Evolutionary conservation across 2,329 filamentous ascomycete genomes (phyloP).

Genomic region (Colletotrichum orbiculare): DNA sequence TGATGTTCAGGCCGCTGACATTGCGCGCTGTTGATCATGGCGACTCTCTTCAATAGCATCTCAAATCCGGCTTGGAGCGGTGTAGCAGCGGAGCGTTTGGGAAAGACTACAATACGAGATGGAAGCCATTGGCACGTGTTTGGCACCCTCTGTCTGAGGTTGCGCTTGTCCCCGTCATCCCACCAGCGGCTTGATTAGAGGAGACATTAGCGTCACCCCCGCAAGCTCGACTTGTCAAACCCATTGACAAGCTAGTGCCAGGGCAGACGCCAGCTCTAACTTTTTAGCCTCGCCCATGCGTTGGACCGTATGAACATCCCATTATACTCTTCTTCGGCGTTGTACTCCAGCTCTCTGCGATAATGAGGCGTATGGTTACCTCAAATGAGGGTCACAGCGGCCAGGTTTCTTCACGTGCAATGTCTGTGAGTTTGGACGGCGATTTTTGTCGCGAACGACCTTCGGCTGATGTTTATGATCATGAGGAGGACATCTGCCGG

Average conservation of each 20-base stretch:
- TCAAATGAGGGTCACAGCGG: background rate
- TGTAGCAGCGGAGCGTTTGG: too few relatives aligned
- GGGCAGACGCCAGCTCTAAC: constrained; percentile 16
- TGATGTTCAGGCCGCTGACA: too few relatives aligned
- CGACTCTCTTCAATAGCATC: too few relatives aligned
- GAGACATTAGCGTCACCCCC: constrained; percentile 34
- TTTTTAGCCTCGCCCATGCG: constrained; percentile 3
- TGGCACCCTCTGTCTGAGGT: constrained; percentile 29
- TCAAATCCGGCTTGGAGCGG: too few relatives aligned
- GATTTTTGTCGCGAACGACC: constrained; percentile 14
- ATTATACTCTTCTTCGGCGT: too few relatives aligned
- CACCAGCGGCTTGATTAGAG: constrained; percentile 12
- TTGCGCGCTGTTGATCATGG: too few relatives aligned
- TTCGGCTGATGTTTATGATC: background rate
- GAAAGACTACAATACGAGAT: too few relatives aligned
- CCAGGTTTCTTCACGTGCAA: background rate
- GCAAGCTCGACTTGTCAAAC: constrained; percentile 36
- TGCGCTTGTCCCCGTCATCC: constrained; percentile 34
- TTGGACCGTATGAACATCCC: constrained; percentile 17
- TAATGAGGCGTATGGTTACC: too few relatives aligned
- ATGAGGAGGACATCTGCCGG: constrained; percentile 12
- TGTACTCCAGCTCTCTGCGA: too few relatives aligned
- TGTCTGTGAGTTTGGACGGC: constrained; percentile 5
- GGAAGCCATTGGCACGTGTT: constrained; percentile 17
- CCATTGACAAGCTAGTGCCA: constrained; percentile 16